Evolutionary conservation across 1,284 basidiomycete species (phyloP), one percentile per base, ranked within the genome.

Genomic region (Moniliophthora roreri): DNA sequence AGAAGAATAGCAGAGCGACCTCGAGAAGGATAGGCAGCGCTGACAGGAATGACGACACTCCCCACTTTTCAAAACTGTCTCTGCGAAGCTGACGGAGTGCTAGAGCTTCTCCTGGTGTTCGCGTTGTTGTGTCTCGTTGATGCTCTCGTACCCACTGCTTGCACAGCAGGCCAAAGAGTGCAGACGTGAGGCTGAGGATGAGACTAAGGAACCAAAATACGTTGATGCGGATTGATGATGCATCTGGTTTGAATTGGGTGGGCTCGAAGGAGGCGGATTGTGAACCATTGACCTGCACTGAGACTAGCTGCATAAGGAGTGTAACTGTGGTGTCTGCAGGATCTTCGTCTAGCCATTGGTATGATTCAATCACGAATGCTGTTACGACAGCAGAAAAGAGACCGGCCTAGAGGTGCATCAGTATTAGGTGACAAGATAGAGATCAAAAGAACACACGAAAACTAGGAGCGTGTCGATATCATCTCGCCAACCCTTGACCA

Each of bases 11-110:
- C 2, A 69, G 53, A 0, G 68, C 60, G 11, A 62, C 42, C 44
- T 69, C 64, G 11, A 69, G 58, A 8, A 70, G 54, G 2, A 66
- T 42, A 0, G 67, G 67, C 2, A 71, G 58, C 13, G 62, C 47
- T 1, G 63, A 56, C 11, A 69, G 59, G 13, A 67, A 62, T 11
- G 55, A 56, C 13, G 59, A 54, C 1, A 70, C 65, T n/a, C 56
- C 55, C 68, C 68, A 71, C 28, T 53, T 55, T 5, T 58, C 48
- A 10, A 67, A 56, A 15, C 62, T 63, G 37, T 66, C 62, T 13
- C 54, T 57, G 24, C 67, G 63, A 32, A 60, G 50, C 38, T 66
- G 62, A n/a, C 66, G 62, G 32, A 57, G 48, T 26, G 50, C 48
- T 21, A 62, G 18, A 2, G 46, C 51, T 34, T 64, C 60, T 34